Base-by-base conservation (phyloP, 2,329 filamentous ascomycete species). In the Aspergillus sp. region DNA sequence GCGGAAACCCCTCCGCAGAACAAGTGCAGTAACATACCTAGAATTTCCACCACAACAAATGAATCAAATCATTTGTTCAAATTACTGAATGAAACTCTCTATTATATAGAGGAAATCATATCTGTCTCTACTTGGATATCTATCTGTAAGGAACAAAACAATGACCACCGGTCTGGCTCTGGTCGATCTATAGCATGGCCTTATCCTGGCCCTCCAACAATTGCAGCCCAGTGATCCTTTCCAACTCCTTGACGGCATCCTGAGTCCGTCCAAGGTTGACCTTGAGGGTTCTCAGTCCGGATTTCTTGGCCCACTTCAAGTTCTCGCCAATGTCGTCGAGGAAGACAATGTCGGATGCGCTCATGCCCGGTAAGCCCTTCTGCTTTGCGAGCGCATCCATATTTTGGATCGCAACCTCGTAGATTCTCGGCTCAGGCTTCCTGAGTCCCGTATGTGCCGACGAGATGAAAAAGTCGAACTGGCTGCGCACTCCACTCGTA, bases 241-340 rank as follows among this genome's bases (percentile, higher is more conserved):
- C 93, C 53, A 97, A 73, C 70, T 91, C 85, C 60, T 83, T 86
- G 0, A 97, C 92, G 0, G 93, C 92, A 68, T 92, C 86, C 67
- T 83, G 88, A 1, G 88, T 84, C 69, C 81, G 84, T 1, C 92
- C 92, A 23, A 97, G 74, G 7, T 82, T 77, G 1, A 97, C 94
- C 73, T 93, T 96, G 59, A 97, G 81, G 0, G 93, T 97, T 51
- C 80, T 74, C 70, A 97, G 87, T 0, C 93, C 93, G 19, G 85
- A 76, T 45, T 80, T 80, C 71, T 80, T 88, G 1, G 86, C 94
- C 42, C 81, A 87, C 77, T 92, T 94, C 53, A 97, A 71, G 69
- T 99, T 99, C 72, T 92, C 86, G 1, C 94, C 94, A 69, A 99
- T 96, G 64, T 97, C 92, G 69, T 97, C 94, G 46, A 97, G 73